Percentiles rank a stretch among this genome's conserved stretches.
Conservation (phyloP, 2,329 filamentous ascomycete genomes). For the Alternaria sp. region DNA sequence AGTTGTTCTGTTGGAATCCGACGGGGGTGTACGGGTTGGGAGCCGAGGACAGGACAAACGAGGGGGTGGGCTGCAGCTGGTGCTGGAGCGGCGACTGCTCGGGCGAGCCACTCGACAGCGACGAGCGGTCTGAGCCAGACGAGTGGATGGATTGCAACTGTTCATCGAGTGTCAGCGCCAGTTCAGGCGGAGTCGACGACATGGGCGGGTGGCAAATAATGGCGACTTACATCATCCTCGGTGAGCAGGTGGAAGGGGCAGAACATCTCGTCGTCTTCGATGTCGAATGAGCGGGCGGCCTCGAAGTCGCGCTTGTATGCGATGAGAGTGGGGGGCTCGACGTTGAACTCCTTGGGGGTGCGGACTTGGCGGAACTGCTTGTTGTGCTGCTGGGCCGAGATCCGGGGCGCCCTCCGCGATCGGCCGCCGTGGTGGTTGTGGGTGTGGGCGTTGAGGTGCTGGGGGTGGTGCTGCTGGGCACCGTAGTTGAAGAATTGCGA, state of each 20-base stretch:
- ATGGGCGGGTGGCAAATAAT: slow-evolving; percentile 31
- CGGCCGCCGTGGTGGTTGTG: slow-evolving; percentile 85
- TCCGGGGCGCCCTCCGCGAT: slow-evolving; percentile 81
- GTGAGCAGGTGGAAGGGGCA: slow-evolving; percentile 86
- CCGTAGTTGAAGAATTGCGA: slow-evolving; percentile 58
- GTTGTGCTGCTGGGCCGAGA: slow-evolving; percentile 83
- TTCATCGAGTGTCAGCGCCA: slow-evolving; percentile 44
- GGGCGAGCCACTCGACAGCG: slow-evolving; percentile 91
- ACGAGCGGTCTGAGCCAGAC: slow-evolving; percentile 88
- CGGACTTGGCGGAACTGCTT: slow-evolving; percentile 86
- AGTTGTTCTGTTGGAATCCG: slow-evolving; percentile 62
- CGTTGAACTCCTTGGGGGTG: slow-evolving; percentile 80
- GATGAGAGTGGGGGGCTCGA: slow-evolving; percentile 75
- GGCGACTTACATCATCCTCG: slow-evolving; percentile 79
- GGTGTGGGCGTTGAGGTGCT: slow-evolving; percentile 61
- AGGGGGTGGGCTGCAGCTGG: slow-evolving; percentile 73
- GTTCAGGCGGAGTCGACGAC: slow-evolving; percentile 29
- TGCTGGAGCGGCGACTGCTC: slow-evolving; percentile 91
- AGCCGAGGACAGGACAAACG: slow-evolving; percentile 72
- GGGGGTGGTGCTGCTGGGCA: slow-evolving; percentile 52
- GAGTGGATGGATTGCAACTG: slow-evolving; percentile 93
- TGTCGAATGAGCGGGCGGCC: slow-evolving; percentile 88
- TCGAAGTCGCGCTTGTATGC: slow-evolving; percentile 89
- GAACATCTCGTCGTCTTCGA: slow-evolving; percentile 96
- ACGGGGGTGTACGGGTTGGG: slow-evolving; percentile 64